Evolutionary conservation across 257 asterid genomes (phyloP), one percentile per base, ranked within the genome.

Genomic region (Solanum bulbocastanum): DNA sequence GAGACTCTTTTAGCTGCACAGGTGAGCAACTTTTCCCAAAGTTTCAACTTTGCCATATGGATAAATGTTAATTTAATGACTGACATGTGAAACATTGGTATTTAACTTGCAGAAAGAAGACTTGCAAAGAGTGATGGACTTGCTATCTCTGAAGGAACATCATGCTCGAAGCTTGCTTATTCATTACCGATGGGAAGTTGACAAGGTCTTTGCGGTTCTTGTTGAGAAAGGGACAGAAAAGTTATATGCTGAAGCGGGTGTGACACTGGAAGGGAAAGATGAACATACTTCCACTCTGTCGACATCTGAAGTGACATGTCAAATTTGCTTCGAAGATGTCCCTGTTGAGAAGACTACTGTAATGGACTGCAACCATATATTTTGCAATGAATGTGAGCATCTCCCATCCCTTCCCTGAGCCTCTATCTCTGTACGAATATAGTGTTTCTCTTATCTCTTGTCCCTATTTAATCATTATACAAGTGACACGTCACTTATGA

Each of bases 341-440:
- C 75, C 88, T 23, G 37, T 88, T 15, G 85, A 52, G 12, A 89
- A 90, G 66, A 91, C 85, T n/a, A 92, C 95, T 25, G 86, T 87
- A 44, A 93, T 92, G 95, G 95, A 93, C 14, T 94, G 97, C 87
- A 94, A 95, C 90, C 97, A 93, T 89, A 87, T 90, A 65, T 94
- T 92, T 91, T 94, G 97, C 94, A 90, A 92, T 87, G 89, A 88
- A 27, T 94, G 97, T 94, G 88, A 94, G 94, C 68, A 87, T 82
- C 76, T 20, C 35, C 39, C 71, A 76, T 71, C 7, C 86, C 86
- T 79, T 25, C 14, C 40, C 44, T 33, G 14, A 32, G 84, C 40
- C 18, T 81, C 85, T 30, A 25, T 62, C 60, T 85, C 81, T 85
- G 65, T 46, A 81, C 6, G 85, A 46, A 27, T 81, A 46, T 4